These are phyloP conservation scores for Kodamaea sp. DNA, from an alignment of 1,139 yeast species.

Conservation along the genomic window DNA sequence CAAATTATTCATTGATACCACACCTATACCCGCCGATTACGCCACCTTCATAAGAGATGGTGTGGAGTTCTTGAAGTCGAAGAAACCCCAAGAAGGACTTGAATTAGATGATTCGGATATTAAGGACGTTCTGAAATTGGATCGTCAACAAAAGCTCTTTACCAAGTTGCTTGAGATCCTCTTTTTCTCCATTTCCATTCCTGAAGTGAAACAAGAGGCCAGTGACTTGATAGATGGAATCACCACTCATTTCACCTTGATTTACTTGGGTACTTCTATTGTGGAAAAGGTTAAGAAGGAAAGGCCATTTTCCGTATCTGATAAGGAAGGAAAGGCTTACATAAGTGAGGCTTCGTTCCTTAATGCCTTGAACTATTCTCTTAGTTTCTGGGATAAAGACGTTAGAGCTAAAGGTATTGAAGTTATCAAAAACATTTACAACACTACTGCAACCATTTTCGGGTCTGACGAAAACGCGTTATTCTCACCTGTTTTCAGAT, in stretches of 20 bases:
- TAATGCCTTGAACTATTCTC: conserved; percentile 75
- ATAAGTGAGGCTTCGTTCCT: conserved; percentile 72
- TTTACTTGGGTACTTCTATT: conserved; percentile 74
- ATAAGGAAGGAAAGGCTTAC: conserved; percentile 74
- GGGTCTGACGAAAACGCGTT: conserved; percentile 67
- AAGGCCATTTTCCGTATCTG: conserved; percentile 71
- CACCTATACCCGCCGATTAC: conserved; percentile 61
- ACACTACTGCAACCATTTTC: conserved; percentile 64
- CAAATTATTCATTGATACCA: conserved; percentile 67
- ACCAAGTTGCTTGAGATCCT: conserved; percentile 65
- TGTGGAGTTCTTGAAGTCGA: conserved; percentile 51
- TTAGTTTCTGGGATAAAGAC: conserved; percentile 72
- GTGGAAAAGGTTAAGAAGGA: conserved; percentile 69
- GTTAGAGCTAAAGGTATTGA: conserved; percentile 73
- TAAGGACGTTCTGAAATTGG: conserved; percentile 50
- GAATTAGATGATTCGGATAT: conserved; percentile 45
- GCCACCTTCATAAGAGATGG: conserved; percentile 43
- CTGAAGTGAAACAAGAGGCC: conserved; percentile 75
- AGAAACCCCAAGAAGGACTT: conserved; percentile 37
- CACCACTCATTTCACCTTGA: conserved; percentile 75
- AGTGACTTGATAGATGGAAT: conserved; percentile 59
- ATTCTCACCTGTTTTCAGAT: conserved; percentile 71
- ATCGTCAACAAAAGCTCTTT: conserved; percentile 61
- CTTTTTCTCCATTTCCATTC: conserved; percentile 73
- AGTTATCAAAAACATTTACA: conserved; percentile 62